Percentiles rank a stretch among this genome's conserved stretches.
Conservation (phyloP, 148 eudicot species). For the Limonium bicolor region DNA sequence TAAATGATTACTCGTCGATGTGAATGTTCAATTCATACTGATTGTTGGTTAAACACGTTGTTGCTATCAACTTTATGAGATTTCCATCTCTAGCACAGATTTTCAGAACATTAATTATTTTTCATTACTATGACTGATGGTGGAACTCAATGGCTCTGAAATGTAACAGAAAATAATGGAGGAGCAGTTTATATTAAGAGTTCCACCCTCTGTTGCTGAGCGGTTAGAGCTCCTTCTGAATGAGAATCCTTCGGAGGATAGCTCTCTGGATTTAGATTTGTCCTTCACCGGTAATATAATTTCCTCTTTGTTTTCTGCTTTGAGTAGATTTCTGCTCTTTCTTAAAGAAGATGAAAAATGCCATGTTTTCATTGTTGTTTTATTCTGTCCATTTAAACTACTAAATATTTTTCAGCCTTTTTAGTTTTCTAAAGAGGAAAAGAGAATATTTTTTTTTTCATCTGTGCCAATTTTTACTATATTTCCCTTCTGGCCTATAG, state of each 20-base stretch:
- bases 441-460: too few species aligned
- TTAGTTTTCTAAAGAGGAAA: too few species aligned
- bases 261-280: constrained; percentile 62
- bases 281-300: constrained; percentile 45
- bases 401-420: background rate
- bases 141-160: too few species aligned
- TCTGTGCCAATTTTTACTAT: too few species aligned
- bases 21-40: too few species aligned
- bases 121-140: too few species aligned
- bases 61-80: too few species aligned
- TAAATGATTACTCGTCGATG: too few species aligned
- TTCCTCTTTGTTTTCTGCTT: background rate
- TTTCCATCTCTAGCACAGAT: too few species aligned
- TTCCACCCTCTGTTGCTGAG: constrained; percentile 84
- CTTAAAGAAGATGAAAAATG: background rate
- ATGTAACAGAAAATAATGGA: constrained; percentile 56
- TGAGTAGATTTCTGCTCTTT: background rate
- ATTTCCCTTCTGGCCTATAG: too few species aligned
- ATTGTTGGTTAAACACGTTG: too few species aligned
- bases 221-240: constrained; percentile 57
- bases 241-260: constrained; percentile 48
- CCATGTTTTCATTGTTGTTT: background rate
- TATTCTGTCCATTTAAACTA: constrained; percentile 1
- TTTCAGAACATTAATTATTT: too few species aligned
- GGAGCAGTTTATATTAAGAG: constrained; percentile 84